phyloP scores from a whole-genome alignment of 179 eudicot species.

The Beta corolliflora region DNA sequence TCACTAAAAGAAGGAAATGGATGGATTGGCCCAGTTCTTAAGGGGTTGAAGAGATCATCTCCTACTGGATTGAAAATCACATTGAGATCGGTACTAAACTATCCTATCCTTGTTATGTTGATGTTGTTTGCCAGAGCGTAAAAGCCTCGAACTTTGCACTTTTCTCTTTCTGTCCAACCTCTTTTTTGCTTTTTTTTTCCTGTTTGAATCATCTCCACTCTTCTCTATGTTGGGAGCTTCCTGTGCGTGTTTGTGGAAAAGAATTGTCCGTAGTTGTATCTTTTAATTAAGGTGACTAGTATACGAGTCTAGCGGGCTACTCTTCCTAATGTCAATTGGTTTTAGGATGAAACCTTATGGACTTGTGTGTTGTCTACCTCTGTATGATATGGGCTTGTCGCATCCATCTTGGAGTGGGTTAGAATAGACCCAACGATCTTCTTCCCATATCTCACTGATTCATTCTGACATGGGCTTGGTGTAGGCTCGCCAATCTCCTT shows the following conservation, averaged over 20 bases:
- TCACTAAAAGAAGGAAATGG: conserved; percentile 77
- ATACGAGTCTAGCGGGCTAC: not conserved
- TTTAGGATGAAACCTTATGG: no score
- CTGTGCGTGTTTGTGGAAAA: not conserved
- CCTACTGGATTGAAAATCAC: conserved; percentile 86
- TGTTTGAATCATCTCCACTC: not conserved
- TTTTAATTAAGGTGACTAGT: not conserved
- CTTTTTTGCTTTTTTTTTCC: not conserved
- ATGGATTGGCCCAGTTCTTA: conserved; percentile 73
- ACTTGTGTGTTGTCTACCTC: not conserved
- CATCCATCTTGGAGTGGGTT: no score
- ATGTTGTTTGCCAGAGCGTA: not conserved
- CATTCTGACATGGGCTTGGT: not conserved
- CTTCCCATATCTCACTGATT: not conserved
- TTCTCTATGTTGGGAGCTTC: not conserved
- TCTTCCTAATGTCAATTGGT: not conserved
- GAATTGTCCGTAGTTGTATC: not conserved
- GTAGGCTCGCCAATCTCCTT: not conserved
- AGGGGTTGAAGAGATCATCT: conserved; percentile 84
- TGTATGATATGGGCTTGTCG: not conserved
- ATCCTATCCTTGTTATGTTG: conserved; percentile 1
- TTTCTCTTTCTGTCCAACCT: not conserved
- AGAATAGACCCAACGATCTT: not conserved
- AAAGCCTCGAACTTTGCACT: no score
- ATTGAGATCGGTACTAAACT: conserved; percentile 67